These are phyloP conservation scores for Aspergillus egyptiacus DNA, from an alignment of 495 filamentous ascomycete genomes.

Conservation along the genomic window DNA sequence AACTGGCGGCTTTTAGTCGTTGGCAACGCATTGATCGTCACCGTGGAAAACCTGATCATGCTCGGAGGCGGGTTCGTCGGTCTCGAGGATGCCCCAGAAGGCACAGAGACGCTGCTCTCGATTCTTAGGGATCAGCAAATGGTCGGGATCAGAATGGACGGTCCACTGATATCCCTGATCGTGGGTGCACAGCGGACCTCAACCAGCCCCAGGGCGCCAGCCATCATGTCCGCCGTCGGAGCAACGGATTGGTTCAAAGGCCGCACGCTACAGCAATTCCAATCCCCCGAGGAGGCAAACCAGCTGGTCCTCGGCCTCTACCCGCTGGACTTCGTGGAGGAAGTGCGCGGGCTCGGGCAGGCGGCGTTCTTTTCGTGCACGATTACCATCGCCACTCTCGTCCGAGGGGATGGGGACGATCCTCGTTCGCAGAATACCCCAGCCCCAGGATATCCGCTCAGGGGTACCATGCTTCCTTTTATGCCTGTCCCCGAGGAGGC, in stretches of 20 bases:
- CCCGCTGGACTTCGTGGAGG: neutral
- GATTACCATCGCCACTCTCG: neutral
- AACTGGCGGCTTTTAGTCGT: neutral
- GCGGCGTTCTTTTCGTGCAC: neutral
- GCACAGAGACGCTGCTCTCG: neutral
- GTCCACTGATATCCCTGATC: neutral
- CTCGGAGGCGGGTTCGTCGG: neutral
- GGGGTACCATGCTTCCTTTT: neutral
- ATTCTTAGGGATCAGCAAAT: neutral
- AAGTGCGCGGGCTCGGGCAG: neutral
- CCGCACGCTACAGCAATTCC: neutral
- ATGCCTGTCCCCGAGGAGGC: neutral
- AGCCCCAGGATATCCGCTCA: neutral
- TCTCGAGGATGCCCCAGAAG: neutral
- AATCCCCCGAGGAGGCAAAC: neutral
- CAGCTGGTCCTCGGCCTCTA: neutral
- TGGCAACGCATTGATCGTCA: neutral
- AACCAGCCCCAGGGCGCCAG: neutral
- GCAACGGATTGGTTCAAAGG: neutral
- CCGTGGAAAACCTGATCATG: neutral
- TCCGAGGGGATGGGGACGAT: too few relatives aligned
- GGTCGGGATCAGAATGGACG: neutral
- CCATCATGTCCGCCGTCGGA: neutral
- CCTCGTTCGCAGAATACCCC: too few relatives aligned
- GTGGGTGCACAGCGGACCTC: neutral